Conservation (phyloP, 768 basidiomycete genomes). For the Melanogaster broomeanus region DNA sequence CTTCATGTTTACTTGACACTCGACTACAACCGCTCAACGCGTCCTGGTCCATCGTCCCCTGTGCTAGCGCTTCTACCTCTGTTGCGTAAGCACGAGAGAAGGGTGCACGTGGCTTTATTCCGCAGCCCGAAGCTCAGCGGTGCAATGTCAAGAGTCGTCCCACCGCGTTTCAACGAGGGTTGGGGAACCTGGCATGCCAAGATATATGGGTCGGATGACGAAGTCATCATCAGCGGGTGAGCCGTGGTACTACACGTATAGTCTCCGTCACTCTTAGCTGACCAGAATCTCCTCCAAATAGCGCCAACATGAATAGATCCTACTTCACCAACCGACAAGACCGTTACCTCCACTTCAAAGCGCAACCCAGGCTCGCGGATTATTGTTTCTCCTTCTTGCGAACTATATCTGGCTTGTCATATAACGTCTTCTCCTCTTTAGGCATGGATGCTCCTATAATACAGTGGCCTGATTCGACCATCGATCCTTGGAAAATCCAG, state of each 20-base stretch:
- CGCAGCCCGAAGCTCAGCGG: constrained; percentile 85
- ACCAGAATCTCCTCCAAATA: constrained; percentile 31
- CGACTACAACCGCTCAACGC: constrained; percentile 80
- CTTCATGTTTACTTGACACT: constrained; percentile 73
- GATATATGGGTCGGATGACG: constrained; percentile 90
- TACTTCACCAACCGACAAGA: constrained; percentile 97
- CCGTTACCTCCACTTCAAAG: constrained; percentile 79
- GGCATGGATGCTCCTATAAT: constrained; percentile 49
- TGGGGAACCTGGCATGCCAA: constrained; percentile 99
- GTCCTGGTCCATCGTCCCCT: constrained; percentile 71
- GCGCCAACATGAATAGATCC: constrained; percentile 89
- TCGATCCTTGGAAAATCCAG: constrained; percentile 72
- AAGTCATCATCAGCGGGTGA: constrained; percentile 92
- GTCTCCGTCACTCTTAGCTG: not conserved
- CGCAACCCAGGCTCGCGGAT: constrained; percentile 63
- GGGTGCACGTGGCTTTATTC: constrained; percentile 80
- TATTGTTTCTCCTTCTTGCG: constrained; percentile 84
- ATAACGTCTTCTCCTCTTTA: constrained; percentile 39
- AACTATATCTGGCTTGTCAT: constrained; percentile 73
- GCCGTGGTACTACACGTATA: constrained; percentile 18
- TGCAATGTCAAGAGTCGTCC: constrained; percentile 72
- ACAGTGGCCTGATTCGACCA: constrained; percentile 65
- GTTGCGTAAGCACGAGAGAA: constrained; percentile 64
- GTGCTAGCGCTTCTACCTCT: constrained; percentile 72
- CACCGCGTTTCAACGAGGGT: constrained; percentile 94